These are phyloP conservation scores for Tagetes patula DNA, from an alignment of 129 eudicot species.

Conservation along the genomic window DNA sequence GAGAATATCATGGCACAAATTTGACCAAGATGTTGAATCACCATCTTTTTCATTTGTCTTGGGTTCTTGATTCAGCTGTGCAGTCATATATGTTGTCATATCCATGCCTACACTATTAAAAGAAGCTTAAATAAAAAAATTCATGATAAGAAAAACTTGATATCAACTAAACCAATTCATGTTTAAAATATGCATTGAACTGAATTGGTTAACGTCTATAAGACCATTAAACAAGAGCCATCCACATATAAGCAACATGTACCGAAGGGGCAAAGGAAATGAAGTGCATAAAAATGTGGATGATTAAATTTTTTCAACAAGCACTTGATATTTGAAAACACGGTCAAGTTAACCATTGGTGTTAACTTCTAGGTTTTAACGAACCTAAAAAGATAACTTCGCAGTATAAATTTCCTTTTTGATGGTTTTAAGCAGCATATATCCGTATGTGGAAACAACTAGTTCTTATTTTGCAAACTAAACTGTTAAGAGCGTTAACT, in stretches of 20 bases:
- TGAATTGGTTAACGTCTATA: no score
- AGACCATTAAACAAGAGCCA: no score
- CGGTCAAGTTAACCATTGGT: background rate
- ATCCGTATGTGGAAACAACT: background rate
- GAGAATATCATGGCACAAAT: conserved; percentile 9
- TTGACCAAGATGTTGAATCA: conserved; percentile 9
- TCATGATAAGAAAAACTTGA: no score
- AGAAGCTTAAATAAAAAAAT: background rate
- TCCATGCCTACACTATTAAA: conserved; percentile 5
- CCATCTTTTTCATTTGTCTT: background rate
- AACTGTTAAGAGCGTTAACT: background rate
- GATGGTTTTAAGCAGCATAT: background rate
- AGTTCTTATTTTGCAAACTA: background rate
- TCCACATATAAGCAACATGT: background rate
- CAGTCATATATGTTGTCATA: background rate
- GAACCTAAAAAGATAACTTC: no score
- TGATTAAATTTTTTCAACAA: background rate
- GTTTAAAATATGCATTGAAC: background rate
- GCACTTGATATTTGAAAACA: background rate
- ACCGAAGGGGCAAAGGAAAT: background rate
- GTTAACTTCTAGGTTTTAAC: background rate
- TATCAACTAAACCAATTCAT: background rate
- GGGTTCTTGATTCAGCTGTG: background rate
- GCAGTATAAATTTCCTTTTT: no score
- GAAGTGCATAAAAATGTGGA: background rate